These are phyloP conservation scores for Globisporangium camurandrum DNA, from an alignment of 352 stramenopile species.

Conservation along the genomic window DNA sequence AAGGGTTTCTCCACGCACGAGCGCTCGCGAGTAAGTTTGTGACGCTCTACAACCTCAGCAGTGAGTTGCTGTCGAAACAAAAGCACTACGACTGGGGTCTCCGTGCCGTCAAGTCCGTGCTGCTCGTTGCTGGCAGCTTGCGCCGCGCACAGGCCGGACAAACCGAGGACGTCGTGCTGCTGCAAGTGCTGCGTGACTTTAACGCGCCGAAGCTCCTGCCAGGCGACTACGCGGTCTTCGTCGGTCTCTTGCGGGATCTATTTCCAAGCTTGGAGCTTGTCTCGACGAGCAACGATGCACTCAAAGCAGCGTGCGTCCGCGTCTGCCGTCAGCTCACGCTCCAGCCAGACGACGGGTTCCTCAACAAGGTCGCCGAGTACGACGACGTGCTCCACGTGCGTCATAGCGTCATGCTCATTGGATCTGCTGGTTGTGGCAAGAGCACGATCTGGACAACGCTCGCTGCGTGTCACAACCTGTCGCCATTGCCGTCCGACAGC, in stretches of 20 bases:
- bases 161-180: slow-evolving; percentile 88
- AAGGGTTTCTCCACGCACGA: slow-evolving; percentile 86
- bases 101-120: slow-evolving; percentile 93
- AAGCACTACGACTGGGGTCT: slow-evolving; percentile 95
- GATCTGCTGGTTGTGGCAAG: slow-evolving; percentile 91
- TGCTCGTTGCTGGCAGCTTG: slow-evolving; percentile 91
- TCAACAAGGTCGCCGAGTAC: slow-evolving; percentile 94
- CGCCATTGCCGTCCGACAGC: not conserved
- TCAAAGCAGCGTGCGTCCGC: slow-evolving; percentile 35
- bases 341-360: slow-evolving; percentile 92
- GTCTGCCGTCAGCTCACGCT: slow-evolving; percentile 67
- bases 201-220: slow-evolving; percentile 93
- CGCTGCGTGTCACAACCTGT: slow-evolving; percentile 60
- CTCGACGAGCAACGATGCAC: slow-evolving; percentile 27
- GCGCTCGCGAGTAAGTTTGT: slow-evolving; percentile 86
- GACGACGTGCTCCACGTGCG: slow-evolving; percentile 93
- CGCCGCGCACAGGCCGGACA: slow-evolving; percentile 82
- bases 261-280: slow-evolving; percentile 71
- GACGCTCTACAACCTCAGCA: slow-evolving; percentile 85
- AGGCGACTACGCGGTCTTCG: slow-evolving; percentile 91
- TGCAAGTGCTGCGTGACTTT: slow-evolving; percentile 94
- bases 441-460: slow-evolving; percentile 95
- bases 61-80: slow-evolving; percentile 80
- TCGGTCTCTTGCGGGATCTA: slow-evolving; percentile 90
- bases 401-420: slow-evolving; percentile 96